phyloP scores from a whole-genome alignment of 2,329 filamentous ascomycete species.

The Cladosporium sp. region DNA sequence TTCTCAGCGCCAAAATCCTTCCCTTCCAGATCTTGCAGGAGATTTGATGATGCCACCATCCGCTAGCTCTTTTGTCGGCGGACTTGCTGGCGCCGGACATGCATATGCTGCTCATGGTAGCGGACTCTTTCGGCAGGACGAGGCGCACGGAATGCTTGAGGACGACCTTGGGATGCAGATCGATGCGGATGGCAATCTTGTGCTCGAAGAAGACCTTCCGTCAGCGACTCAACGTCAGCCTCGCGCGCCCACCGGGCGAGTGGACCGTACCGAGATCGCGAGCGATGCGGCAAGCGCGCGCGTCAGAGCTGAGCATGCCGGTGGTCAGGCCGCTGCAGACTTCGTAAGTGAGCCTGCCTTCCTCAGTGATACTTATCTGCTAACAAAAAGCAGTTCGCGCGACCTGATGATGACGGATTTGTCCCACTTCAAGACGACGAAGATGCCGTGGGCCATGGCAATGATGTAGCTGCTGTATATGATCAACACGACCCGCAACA shows the following conservation, averaged over 20 bases:
- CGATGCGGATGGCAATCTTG: constrained; percentile 57
- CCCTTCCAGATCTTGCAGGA: constrained; percentile 34
- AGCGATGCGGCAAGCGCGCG: constrained; percentile 31
- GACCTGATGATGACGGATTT: constrained; percentile 30
- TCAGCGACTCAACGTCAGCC: constrained; percentile 14
- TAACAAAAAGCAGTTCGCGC: constrained; percentile 13
- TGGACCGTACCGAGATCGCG: constrained; percentile 7
- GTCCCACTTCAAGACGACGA: constrained; percentile 26
- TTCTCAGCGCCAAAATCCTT: constrained; percentile 20
- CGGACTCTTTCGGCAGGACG: constrained; percentile 20
- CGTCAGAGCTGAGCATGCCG: constrained; percentile 42
- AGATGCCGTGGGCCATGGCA: constrained; percentile 19
- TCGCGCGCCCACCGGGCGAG: constrained; percentile 8
- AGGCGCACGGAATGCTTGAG: constrained; percentile 39
- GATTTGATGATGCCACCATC: constrained; percentile 42
- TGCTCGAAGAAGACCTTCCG: constrained; percentile 15
- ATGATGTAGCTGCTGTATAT: constrained; percentile 20
- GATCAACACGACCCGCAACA: background rate
- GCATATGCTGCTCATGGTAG: constrained; percentile 37
- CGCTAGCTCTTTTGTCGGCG: constrained; percentile 32
- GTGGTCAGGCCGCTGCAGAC: constrained; percentile 30
- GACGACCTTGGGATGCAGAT: constrained; percentile 48
- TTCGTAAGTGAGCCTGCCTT: constrained; percentile 31
- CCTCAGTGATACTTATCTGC: background rate
- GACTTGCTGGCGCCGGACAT: constrained; percentile 33